A percentile compares a stretch with the other conserved stretches of the same genome.
Evolutionary conservation across 78 protist species (phyloP).

Genomic region (Dictyostelium purpureum): DNA sequence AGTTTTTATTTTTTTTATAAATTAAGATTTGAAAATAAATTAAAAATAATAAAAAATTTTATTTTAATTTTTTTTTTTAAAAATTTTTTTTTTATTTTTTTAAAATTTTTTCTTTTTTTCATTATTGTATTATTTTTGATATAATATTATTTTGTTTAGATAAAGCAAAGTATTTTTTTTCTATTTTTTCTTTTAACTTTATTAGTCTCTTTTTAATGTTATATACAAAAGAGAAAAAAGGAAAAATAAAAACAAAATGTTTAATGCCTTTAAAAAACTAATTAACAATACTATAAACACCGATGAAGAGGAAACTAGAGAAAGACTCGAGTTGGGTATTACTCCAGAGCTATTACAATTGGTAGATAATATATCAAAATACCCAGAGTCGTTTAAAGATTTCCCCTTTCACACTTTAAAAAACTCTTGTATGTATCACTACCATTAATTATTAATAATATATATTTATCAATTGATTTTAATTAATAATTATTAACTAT

Average conservation of each 20-base stretch:
- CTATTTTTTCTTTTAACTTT: not conserved
- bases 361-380: slow-evolving; percentile 57
- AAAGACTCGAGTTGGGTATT: slow-evolving; percentile 59
- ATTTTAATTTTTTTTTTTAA: no score
- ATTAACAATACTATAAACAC: not conserved
- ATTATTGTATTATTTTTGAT: not conserved
- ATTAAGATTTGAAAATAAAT: no score
- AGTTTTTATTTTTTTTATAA: no score
- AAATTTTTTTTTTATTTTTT: not conserved
- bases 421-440: slow-evolving; percentile 2
- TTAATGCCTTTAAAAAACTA: slow-evolving; percentile 26
- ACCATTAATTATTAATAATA: not conserved
- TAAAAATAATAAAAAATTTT: no score
- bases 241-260: not conserved
- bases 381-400: slow-evolving; percentile 60
- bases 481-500: not conserved
- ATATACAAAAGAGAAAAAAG: not conserved
- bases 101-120: not conserved
- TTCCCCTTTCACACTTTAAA: slow-evolving; percentile 60
- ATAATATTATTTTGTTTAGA: not conserved
- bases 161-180: not conserved
- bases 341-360: slow-evolving; percentile 40
- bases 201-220: not conserved
- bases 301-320: slow-evolving; percentile 19
- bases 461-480: not conserved